A percentile compares a stretch with the other conserved stretches of the same genome.
Evolutionary conservation across 805 yeast genomes (phyloP).

Genomic region (Metschnikowia cubensis): DNA sequence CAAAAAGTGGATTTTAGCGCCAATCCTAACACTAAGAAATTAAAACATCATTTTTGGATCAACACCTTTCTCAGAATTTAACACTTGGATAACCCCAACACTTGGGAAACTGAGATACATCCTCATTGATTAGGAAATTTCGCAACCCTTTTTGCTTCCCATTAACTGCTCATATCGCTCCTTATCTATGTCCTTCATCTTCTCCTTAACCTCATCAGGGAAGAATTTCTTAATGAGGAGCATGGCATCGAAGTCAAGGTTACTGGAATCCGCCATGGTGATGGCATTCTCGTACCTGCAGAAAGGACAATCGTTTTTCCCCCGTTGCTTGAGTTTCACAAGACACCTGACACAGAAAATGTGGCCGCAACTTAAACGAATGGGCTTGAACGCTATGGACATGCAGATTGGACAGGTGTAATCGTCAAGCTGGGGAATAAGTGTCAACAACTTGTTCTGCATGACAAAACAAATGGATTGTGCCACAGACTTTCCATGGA

Average conservation of each 20-base stretch:
- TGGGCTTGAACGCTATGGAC: conserved; percentile 68
- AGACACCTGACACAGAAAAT: conserved; percentile 70
- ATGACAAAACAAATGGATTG: conserved; percentile 54
- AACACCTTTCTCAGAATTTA: no score
- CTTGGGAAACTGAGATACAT: background rate
- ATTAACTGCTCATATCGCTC: conserved; percentile 34
- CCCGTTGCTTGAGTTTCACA: conserved; percentile 59
- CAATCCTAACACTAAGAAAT: no score
- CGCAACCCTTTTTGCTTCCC: conserved; percentile 21
- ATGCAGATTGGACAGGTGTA: conserved; percentile 72
- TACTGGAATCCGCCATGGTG: conserved; percentile 52
- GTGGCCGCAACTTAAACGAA: conserved; percentile 59
- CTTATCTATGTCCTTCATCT: conserved; percentile 48
- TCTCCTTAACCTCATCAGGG: conserved; percentile 63
- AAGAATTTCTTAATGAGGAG: conserved; percentile 54
- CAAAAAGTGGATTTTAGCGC: no score
- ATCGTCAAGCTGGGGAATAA: conserved; percentile 73
- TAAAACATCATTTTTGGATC: no score
- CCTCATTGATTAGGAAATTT: conserved; percentile 6
- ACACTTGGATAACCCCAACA: no score
- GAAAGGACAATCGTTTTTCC: conserved; percentile 61
- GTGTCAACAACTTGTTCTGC: conserved; percentile 47
- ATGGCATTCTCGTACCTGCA: conserved; percentile 55
- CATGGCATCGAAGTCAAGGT: conserved; percentile 54
- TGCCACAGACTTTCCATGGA: conserved; percentile 48